Evolutionary conservation across 257 asterid species (phyloP), one percentile per base, ranked within the genome.

Genomic region (Nicotiana obtusifolia): DNA sequence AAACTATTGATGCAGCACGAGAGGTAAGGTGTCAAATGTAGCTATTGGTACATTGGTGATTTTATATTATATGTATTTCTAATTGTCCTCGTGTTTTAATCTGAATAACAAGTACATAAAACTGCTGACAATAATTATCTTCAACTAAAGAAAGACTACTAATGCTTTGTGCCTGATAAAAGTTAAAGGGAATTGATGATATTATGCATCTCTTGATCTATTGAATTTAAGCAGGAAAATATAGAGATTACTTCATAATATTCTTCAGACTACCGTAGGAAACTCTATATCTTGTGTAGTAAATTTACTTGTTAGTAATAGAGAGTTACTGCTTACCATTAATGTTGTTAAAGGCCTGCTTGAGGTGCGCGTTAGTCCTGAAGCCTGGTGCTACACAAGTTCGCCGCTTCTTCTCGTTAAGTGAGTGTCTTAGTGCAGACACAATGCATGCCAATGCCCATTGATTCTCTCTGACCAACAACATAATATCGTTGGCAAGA

Each of bases 1-100:
- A 89, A 88, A 93, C 98, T 64, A 82, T 28, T 69, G 95, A 93
- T 86, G 95, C 92, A 67, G 99, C 98, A 60, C 87, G 83, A 84
- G 95, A 93, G 98, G 99, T 94, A 90, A 81, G 84, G 73, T 83
- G 26, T 56, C 56, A 37, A 64, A 54, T 24, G 44, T 49, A 24
- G 26, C 49, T 15, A 24, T 75, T 47, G 37, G 20, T 24, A 16
- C 26, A 8, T 49, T 75, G 37, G 24, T 44, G 47, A 73, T 54
- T 75, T 49, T 14, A 47, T 75, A 16, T 75, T 75, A 71, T 71
- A 7, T 52, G 22, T 10, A 24, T 47, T 75, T 75, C 22, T 47
- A 14, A 24, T 47, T 47, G 41, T 47, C 79, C 22, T 24, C 24
- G 73, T 65, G 61, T 73, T 24, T 47, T 57, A 3, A 14, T 47